Evolutionary conservation across 2,329 filamentous ascomycete genomes (phyloP).

Genomic region (Verticillium zaregamsianum): DNA sequence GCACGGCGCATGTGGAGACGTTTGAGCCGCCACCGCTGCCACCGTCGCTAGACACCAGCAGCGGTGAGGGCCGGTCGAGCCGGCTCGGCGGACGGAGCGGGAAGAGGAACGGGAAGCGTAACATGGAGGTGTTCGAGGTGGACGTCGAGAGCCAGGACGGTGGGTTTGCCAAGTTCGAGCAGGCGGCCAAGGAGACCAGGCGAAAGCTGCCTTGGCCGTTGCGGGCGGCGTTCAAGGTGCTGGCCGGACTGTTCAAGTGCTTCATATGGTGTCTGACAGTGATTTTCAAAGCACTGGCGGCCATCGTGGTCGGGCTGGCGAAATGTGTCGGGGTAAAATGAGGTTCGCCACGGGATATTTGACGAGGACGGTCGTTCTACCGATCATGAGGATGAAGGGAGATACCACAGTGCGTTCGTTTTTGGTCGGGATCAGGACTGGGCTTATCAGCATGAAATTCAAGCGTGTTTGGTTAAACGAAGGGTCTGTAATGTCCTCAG

Average conservation of each 20-base stretch:
- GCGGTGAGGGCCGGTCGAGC: slow-evolving; percentile 25
- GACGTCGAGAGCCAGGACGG: slow-evolving; percentile 60
- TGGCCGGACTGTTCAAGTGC: slow-evolving; percentile 52
- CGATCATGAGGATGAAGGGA: neutral
- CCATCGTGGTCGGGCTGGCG: slow-evolving; percentile 46
- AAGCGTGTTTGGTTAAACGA: neutral
- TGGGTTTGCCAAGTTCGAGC: slow-evolving; percentile 29
- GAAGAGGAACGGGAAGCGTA: slow-evolving; percentile 25
- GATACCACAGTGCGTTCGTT: neutral
- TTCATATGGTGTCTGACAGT: slow-evolving; percentile 56
- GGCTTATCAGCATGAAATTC: neutral
- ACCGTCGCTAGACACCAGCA: slow-evolving; percentile 16
- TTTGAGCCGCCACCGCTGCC: slow-evolving; percentile 55
- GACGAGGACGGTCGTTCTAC: neutral
- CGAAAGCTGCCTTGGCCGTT: slow-evolving; percentile 47
- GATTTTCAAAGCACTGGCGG: slow-evolving; percentile 47
- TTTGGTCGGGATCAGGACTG: neutral
- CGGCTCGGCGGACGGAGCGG: slow-evolving; percentile 16
- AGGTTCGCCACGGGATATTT: neutral
- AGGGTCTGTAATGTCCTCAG: neutral
- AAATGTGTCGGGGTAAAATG: slow-evolving; percentile 38
- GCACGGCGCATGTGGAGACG: slow-evolving; percentile 43
- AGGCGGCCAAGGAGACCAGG: slow-evolving; percentile 30
- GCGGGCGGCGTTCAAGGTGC: slow-evolving; percentile 44
- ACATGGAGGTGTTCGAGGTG: slow-evolving; percentile 55